A percentile compares a stretch with the other conserved stretches of the same genome.
phyloP scores from a whole-genome alignment of 2,329 filamentous ascomycete genomes.

The Ascochyta rabiei region DNA sequence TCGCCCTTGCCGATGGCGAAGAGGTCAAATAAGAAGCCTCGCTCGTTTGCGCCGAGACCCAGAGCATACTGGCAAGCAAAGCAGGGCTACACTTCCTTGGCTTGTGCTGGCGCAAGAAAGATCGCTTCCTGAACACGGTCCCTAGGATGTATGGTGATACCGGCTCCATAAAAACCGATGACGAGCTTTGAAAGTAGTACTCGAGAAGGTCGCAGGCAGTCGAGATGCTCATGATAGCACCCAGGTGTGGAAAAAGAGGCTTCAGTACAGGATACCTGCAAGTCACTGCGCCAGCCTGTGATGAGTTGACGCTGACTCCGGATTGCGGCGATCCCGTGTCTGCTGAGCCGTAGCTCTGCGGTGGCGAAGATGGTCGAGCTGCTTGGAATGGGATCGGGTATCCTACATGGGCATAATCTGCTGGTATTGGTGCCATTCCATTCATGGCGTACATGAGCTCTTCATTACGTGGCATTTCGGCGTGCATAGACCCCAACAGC shows the following conservation, averaged over 20 bases:
- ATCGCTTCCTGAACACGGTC: constrained; percentile 85
- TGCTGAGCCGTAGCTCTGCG: constrained; percentile 43
- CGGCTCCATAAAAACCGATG: constrained; percentile 84
- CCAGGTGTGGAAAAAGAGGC: constrained; percentile 80
- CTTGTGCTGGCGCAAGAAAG: constrained; percentile 81
- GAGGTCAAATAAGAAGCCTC: constrained; percentile 84
- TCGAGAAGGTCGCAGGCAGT: constrained; percentile 90
- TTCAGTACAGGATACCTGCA: constrained; percentile 81
- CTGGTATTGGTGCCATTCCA: constrained; percentile 43
- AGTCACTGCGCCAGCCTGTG: constrained; percentile 34
- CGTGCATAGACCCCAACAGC: constrained; percentile 43
- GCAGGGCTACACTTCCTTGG: constrained; percentile 84
- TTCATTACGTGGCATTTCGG: constrained; percentile 41
- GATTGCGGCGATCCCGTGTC: constrained; percentile 47
- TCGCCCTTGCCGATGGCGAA: constrained; percentile 78
- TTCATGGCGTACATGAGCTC: constrained; percentile 48
- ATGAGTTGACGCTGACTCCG: constrained; percentile 42
- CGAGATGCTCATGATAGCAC: constrained; percentile 76
- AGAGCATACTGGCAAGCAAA: constrained; percentile 90
- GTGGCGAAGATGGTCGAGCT: constrained; percentile 41
- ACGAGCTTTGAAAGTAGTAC: constrained; percentile 88
- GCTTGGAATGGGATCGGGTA: constrained; percentile 43
- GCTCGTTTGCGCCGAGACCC: constrained; percentile 90
- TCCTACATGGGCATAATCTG: constrained; percentile 40
- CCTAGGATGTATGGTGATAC: constrained; percentile 88